Evolutionary conservation across 495 filamentous ascomycete genomes (phyloP), one percentile per base, ranked within the genome.

Genomic region (Aspergillus funiculosus): DNA sequence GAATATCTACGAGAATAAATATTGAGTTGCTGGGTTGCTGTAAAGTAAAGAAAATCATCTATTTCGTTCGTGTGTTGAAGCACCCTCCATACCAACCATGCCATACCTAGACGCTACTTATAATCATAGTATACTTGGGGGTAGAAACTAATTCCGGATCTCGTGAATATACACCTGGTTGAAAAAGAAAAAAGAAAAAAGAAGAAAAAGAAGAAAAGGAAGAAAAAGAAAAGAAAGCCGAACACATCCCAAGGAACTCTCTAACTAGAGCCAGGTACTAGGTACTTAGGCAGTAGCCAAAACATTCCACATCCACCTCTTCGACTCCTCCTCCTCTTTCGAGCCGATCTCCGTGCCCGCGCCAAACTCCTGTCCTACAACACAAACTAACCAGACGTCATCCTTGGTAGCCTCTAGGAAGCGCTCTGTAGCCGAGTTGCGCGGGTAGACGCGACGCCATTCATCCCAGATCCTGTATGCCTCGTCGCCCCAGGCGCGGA

Each of bases 391-490:
- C 86, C 89, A 95, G 39, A 74, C 72, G 46, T 86, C 88, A 14
- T 74, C 72, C 56, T 78, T 77, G n/a, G 82, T 63, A 2, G 62
- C 52, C 41, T 83, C 76, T 8, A 96, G 66, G 54, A 94, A 73
- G 51, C 76, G 77, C 54, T 80, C 78, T 39, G 81, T 86, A n/a
- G 70, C 56, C 1, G 80, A 82, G 14, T 77, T 74, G 36, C 77
- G 70, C 3, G 76, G 77, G 58, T 92, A 95, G 15, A 97, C 83
- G 50, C 83, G 76, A 25, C 82, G 84, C 92, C 92, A 98, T 66
- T 97, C 92, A 24, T 74, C 74, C 86, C 91, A 98, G 57, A 96
- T 94, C 11, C 80, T 83, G 72, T 89, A 98, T 2, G 92, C 92
- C 73, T 98, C 92, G 57, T 97, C 94, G 46, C 80, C 79, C 92